Evolutionary conservation across 2,329 filamentous ascomycete species (phyloP), one percentile per base, ranked within the genome.

Genomic region (Gaeumannomyces tritici): DNA sequence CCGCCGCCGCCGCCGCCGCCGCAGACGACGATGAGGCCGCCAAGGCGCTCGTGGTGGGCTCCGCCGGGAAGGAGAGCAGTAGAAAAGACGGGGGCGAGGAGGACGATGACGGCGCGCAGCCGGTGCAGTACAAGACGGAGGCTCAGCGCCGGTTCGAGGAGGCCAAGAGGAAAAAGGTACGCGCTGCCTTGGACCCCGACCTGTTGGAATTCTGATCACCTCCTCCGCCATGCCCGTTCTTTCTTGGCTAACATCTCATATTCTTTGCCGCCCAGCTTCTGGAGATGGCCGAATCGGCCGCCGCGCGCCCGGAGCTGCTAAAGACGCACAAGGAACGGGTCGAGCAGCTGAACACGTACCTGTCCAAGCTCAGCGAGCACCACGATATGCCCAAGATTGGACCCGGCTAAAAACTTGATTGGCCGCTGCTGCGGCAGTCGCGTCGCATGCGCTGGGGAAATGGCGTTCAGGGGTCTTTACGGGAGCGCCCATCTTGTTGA

Each of bases 321-420:
- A 98, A 97, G 80, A 96, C 93, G 33, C 95, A 99, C 75, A 98
- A 98, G 74, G 90, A 99, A 78, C 87, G 91, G 13, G 93, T 99
- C 56, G 93, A 98, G 74, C 92, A 97, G 73, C 79, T 98, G 69
- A 99, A 99, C 73, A 91, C 90, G 66, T 97, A 98, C 73, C 79
- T 99, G 47, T 95, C 91, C 67, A 89, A 88, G 67, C 76, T 99
- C 70, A 96, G 91, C 76, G 95, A 99, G 76, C 95, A 99, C 77
- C 93, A 99, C 75, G 95, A 99, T 73, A 99, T 99, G 93, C 83
- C 83, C 69, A 86, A 85, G 77, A 86, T 86, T 63, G 83, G 83
- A 13, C 83, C 83, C 0, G 83, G 83, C 54, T 86, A 76, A 51
- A 51, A n/a, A 51, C 8, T 9, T 1, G 1, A 5, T 42, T 51